These are phyloP conservation scores for Stachybotrys echinatus DNA, from an alignment of 2,329 filamentous ascomycete genomes.

Conservation along the genomic window DNA sequence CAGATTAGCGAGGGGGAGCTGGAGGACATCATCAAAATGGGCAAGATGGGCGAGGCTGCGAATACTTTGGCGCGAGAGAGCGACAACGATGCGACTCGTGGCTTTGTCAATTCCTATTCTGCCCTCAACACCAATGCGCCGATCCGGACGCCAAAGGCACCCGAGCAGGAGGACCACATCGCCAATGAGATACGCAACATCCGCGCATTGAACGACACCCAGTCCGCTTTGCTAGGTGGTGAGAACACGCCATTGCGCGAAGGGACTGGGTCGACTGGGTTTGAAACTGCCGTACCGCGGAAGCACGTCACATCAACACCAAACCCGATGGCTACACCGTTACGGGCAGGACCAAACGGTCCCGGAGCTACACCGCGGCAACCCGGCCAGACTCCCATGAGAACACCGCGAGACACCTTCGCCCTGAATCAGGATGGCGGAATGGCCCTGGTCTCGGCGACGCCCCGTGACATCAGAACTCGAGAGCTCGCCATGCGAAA, in stretches of 20 bases:
- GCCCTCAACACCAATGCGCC: constrained; percentile 76
- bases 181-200: constrained; percentile 97
- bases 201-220: constrained; percentile 82
- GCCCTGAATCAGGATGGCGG: constrained; percentile 70
- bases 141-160: constrained; percentile 85
- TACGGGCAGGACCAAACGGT: constrained; percentile 59
- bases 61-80: constrained; percentile 68
- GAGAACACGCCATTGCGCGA: constrained; percentile 89
- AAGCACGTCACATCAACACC: constrained; percentile 82
- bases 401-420: constrained; percentile 84
- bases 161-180: constrained; percentile 89
- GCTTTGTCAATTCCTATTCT: constrained; percentile 82
- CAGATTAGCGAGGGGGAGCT: constrained; percentile 91
- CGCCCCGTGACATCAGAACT: constrained; percentile 69
- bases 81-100: constrained; percentile 80
- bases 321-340: constrained; percentile 89
- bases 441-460: constrained; percentile 65
- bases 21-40: constrained; percentile 98
- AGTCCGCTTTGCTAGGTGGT: constrained; percentile 87
- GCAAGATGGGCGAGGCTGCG: constrained; percentile 84
- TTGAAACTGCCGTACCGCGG: constrained; percentile 77
- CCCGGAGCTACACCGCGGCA: constrained; percentile 63
- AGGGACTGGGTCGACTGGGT: constrained; percentile 76
- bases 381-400: constrained; percentile 75
- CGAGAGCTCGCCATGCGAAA: constrained; percentile 64